Conservation (phyloP, 371 early-diverging fungal genomes). For the Rhizopus microsporus region DNA sequence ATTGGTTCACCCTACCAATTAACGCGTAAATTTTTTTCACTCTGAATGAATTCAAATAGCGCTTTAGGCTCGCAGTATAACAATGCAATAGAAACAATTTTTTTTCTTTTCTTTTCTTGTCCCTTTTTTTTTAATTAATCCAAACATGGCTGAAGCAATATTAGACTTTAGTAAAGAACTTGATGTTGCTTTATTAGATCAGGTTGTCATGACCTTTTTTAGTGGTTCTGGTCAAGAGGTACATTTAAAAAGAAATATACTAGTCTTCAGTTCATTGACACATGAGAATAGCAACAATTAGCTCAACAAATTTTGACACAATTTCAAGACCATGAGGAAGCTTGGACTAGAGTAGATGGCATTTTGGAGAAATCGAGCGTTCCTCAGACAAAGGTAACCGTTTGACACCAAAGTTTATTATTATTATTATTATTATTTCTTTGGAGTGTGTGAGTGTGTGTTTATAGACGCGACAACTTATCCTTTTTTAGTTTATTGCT, state of each 20-base stretch:
- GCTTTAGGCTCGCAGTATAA: not conserved
- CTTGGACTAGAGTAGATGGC: slow-evolving; percentile 95
- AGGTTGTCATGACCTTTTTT: slow-evolving; percentile 83
- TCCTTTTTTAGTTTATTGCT: slow-evolving; percentile 83
- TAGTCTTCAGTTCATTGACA: slow-evolving; percentile 8
- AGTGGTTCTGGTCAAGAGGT: slow-evolving; percentile 73
- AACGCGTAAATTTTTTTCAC: not conserved
- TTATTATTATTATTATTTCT: too few species aligned
- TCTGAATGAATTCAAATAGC: not conserved
- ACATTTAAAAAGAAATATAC: slow-evolving; percentile 22
- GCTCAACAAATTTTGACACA: slow-evolving; percentile 86
- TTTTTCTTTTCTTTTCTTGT: slow-evolving; percentile 4
- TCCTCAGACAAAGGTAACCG: slow-evolving; percentile 84
- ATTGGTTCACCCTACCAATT: too few species aligned
- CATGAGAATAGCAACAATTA: slow-evolving; percentile 69
- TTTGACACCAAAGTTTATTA: too few species aligned
- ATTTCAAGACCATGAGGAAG: slow-evolving; percentile 96
- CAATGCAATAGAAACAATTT: slow-evolving; percentile 3
- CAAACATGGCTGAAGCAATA: slow-evolving; percentile 63
- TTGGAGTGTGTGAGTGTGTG: not conserved
- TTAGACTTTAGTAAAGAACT: slow-evolving; percentile 91
- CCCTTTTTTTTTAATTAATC: not conserved
- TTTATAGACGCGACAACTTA: not conserved
- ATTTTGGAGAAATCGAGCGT: slow-evolving; percentile 89
- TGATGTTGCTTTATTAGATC: slow-evolving; percentile 86